Conservation (phyloP, 2,329 filamentous ascomycete genomes). For the Alternaria dauci region DNA sequence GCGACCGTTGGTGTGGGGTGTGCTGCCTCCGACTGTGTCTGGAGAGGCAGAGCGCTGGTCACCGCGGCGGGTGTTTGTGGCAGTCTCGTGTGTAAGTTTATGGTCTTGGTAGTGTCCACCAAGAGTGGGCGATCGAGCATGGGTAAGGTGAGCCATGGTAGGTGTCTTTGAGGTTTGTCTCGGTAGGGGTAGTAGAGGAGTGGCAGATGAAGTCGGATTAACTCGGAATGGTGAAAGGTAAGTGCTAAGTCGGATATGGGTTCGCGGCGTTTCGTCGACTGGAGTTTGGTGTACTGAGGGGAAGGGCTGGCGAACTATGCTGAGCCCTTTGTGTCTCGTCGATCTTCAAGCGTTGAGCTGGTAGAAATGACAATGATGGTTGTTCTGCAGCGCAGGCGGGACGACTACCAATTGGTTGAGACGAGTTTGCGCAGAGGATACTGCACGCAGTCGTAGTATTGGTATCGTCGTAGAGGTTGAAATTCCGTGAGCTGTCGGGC, state of each 20-base stretch:
- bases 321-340: conserved; percentile 44
- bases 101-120: conserved; percentile 44
- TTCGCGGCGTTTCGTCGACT: conserved; percentile 34
- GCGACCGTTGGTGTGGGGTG: conserved; percentile 33
- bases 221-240: background rate
- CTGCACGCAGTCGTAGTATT: conserved; percentile 48
- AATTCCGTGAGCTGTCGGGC: conserved; percentile 83
- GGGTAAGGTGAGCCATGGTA: conserved; percentile 41
- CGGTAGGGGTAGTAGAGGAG: conserved; percentile 12
- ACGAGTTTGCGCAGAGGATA: conserved; percentile 43
- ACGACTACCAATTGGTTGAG: conserved; percentile 44
- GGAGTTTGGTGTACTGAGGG: conserved; percentile 43
- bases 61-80: conserved; percentile 30
- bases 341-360: conserved; percentile 43
- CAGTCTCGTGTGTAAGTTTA: conserved; percentile 37
- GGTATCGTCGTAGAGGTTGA: conserved; percentile 61
- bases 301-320: conserved; percentile 50
- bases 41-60: conserved; percentile 31
- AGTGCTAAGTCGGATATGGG: conserved; percentile 7
- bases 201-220: background rate
- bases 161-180: conserved; percentile 8
- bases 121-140: conserved; percentile 35
- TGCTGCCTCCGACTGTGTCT: conserved; percentile 30
- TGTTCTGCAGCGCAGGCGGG: conserved; percentile 42
- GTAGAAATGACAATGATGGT: conserved; percentile 45